Evolutionary conservation across 2,329 filamentous ascomycete species (phyloP).

Genomic region (Phaeophleospora eucalypticola): DNA sequence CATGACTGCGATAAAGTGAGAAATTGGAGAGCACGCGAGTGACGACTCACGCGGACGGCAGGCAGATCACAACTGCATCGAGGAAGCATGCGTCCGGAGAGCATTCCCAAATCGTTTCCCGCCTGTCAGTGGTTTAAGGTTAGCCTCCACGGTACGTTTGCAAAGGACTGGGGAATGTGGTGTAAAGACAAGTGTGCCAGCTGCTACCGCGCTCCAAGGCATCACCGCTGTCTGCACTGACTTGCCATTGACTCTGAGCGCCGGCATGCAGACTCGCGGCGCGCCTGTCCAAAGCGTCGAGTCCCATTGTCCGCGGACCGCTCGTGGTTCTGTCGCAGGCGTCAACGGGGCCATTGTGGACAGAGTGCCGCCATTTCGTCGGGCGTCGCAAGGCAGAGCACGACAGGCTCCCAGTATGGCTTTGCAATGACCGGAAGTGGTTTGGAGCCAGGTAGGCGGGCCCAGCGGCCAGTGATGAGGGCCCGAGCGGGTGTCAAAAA

Average conservation of each 20-base stretch:
- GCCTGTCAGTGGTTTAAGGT: conserved; percentile 1
- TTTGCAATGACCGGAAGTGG: conserved; percentile 21
- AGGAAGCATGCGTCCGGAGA: not conserved
- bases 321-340: too few relatives aligned
- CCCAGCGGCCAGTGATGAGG: conserved; percentile 7
- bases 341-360: not conserved
- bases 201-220: too few relatives aligned
- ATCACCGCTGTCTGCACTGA: not conserved
- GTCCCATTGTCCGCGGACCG: too few relatives aligned
- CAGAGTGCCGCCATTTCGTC: too few relatives aligned
- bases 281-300: not conserved
- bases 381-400: too few relatives aligned
- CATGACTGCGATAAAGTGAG: too few relatives aligned
- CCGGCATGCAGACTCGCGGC: not conserved
- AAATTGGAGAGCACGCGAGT: too few relatives aligned
- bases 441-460: conserved; percentile 12
- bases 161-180: not conserved
- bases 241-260: not conserved
- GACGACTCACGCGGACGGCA: too few relatives aligned
- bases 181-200: too few relatives aligned
- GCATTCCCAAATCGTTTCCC: not conserved
- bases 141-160: not conserved
- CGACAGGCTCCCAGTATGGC: too few relatives aligned
- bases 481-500: conserved; percentile 25
- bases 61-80: too few relatives aligned